These are phyloP conservation scores for Auricularia sp. DNA, from an alignment of 768 basidiomycete genomes.

Conservation along the genomic window DNA sequence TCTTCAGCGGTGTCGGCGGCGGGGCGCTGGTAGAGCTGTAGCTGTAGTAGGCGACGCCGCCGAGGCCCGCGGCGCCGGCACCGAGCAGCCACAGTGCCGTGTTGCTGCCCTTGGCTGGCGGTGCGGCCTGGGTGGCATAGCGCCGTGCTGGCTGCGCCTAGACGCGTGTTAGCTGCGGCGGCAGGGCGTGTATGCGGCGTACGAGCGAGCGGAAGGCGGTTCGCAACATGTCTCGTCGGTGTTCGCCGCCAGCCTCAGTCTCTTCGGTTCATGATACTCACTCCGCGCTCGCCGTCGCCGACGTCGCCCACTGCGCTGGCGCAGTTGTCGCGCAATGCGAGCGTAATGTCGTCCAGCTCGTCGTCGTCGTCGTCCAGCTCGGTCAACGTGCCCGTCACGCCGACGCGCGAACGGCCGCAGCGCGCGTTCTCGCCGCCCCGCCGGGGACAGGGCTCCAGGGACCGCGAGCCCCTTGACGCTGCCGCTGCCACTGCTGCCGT, in stretches of 20 bases:
- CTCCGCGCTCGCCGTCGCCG: slow-evolving; percentile 5
- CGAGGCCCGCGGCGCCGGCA: not conserved
- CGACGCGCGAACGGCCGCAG: slow-evolving; percentile 4
- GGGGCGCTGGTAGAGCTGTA: slow-evolving; percentile 34
- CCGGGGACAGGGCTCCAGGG: not conserved
- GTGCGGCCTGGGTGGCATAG: not conserved
- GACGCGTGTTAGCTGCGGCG: not conserved
- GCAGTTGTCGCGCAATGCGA: slow-evolving; percentile 64
- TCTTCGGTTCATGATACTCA: not conserved
- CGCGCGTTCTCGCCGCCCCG: slow-evolving; percentile 8
- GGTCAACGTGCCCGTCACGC: slow-evolving; percentile 1
- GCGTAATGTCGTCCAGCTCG: slow-evolving; percentile 55
- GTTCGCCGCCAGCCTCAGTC: not conserved
- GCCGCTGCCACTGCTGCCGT: slow-evolving; percentile 6
- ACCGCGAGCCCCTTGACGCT: not conserved
- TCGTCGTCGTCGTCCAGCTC: slow-evolving; percentile 21
- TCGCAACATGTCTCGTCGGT: not conserved
- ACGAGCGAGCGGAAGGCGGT: not conserved
- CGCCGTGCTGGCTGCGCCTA: not conserved
- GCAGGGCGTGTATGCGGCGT: not conserved
- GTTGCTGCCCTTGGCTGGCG: not conserved
- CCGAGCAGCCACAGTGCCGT: not conserved
- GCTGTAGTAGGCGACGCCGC: not conserved
- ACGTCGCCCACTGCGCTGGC: slow-evolving; percentile 29
- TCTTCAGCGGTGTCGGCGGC: slow-evolving; percentile 45